These are phyloP conservation scores for Solanum hybrid DNA, from an alignment of 305 asterid species.

Conservation along the genomic window DNA sequence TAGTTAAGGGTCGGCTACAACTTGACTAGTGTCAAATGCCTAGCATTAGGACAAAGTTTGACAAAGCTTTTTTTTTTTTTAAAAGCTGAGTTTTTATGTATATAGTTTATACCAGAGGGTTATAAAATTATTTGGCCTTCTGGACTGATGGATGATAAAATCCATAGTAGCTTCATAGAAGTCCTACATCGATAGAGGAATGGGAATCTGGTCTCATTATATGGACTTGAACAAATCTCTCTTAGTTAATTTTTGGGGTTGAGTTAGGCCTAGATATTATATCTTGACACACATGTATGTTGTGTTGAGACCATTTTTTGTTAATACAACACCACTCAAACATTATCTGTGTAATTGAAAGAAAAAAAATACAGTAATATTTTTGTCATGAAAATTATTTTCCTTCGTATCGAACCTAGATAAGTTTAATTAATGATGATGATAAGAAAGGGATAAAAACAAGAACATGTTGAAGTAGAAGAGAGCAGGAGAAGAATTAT, in stretches of 20 bases:
- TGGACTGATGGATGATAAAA: background rate
- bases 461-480: background rate
- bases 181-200: background rate
- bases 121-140: background rate
- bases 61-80: background rate
- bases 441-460: background rate
- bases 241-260: background rate
- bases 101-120: background rate
- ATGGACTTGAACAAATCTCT: background rate
- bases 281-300: background rate
- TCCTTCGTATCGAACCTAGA: background rate
- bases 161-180: background rate
- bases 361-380: background rate
- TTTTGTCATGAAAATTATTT: background rate
- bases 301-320: background rate
- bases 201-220: background rate
- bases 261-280: background rate
- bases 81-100: background rate
- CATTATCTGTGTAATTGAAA: background rate
- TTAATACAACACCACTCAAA: background rate
- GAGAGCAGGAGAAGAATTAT: background rate
- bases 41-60: too few relatives aligned
- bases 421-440: too few relatives aligned
- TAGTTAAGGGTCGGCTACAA: background rate
- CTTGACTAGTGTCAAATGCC: background rate